A percentile compares a stretch with the other conserved stretches of the same genome.
These are phyloP conservation scores for Epithemia pelagica DNA, from an alignment of 108 stramenopile genomes.

Conservation along the genomic window DNA sequence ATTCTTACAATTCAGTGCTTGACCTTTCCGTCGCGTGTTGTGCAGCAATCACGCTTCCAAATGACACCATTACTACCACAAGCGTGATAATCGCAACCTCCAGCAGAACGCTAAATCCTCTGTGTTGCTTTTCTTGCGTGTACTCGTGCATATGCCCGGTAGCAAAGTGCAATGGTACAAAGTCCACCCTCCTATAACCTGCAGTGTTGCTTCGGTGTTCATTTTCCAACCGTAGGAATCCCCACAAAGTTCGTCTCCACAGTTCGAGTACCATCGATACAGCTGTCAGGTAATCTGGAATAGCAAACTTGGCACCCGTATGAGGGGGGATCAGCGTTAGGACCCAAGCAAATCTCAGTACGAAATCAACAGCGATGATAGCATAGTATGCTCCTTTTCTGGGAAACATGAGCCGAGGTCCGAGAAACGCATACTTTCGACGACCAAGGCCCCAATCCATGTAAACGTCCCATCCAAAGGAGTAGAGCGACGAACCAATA, in stretches of 20 bases:
- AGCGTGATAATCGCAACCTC: slow-evolving; percentile 63
- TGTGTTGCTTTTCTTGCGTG: slow-evolving; percentile 56
- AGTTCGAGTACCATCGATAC: slow-evolving; percentile 76
- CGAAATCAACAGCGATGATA: slow-evolving; percentile 51
- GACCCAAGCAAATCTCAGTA: slow-evolving; percentile 89
- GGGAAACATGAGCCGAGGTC: slow-evolving; percentile 84
- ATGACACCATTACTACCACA: slow-evolving; percentile 50
- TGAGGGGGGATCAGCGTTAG: slow-evolving; percentile 73
- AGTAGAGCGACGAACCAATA: slow-evolving; percentile 73
- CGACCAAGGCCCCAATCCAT: slow-evolving; percentile 90
- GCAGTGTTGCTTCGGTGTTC: slow-evolving; percentile 78
- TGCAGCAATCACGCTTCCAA: slow-evolving; percentile 72
- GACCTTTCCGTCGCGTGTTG: slow-evolving; percentile 38
- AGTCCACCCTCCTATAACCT: slow-evolving; percentile 74
- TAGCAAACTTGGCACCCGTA: slow-evolving; percentile 69
- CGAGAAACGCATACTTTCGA: slow-evolving; percentile 59
- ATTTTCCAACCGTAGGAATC: slow-evolving; percentile 87
- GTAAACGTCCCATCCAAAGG: slow-evolving; percentile 86
- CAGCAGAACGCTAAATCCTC: slow-evolving; percentile 59
- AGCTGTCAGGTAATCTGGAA: slow-evolving; percentile 76
- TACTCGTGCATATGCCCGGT: slow-evolving; percentile 75
- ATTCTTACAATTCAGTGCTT: no score
- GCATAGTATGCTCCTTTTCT: slow-evolving; percentile 51
- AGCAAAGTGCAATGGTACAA: slow-evolving; percentile 86
- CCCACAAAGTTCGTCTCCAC: slow-evolving; percentile 84